These are phyloP conservation scores for Fusarium bactridioides DNA, from an alignment of 2,329 filamentous ascomycete species.

Conservation along the genomic window DNA sequence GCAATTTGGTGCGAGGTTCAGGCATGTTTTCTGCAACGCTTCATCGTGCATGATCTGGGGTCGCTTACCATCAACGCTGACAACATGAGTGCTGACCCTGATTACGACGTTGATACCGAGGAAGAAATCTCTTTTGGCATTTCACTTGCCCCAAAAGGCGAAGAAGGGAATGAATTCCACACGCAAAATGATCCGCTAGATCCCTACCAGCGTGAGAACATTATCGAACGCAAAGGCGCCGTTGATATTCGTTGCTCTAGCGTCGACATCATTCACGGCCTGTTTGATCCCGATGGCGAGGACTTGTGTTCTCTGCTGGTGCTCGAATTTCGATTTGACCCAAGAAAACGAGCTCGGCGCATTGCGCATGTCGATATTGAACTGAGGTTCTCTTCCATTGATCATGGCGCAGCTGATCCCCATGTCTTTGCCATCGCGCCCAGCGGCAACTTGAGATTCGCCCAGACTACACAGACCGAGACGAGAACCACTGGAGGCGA, in stretches of 20 bases:
- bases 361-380: conserved; percentile 5
- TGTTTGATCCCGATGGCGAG: conserved; percentile 18
- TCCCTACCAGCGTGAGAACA: conserved; percentile 18
- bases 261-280: not conserved
- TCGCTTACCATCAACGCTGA: not conserved
- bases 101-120: not conserved
- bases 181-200: conserved; percentile 8
- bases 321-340: conserved; percentile 2
- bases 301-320: conserved; percentile 1
- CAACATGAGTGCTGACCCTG: not conserved
- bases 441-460: not conserved
- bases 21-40: not conserved
- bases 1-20: no score
- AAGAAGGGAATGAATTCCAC: conserved; percentile 16
- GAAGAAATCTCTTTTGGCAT: not conserved
- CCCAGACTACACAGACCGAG: not conserved
- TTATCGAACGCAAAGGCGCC: conserved; percentile 2
- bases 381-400: not conserved
- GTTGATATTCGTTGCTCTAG: conserved; percentile 15
- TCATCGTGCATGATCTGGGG: not conserved
- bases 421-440: conserved; percentile 11
- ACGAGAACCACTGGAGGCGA: not conserved
- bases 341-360: not conserved
- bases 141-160: not conserved
- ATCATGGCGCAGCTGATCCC: not conserved